Evolutionary conservation across 345 rosid genomes (phyloP), one percentile per base, ranked within the genome.

Genomic region (Trapa incisa): DNA sequence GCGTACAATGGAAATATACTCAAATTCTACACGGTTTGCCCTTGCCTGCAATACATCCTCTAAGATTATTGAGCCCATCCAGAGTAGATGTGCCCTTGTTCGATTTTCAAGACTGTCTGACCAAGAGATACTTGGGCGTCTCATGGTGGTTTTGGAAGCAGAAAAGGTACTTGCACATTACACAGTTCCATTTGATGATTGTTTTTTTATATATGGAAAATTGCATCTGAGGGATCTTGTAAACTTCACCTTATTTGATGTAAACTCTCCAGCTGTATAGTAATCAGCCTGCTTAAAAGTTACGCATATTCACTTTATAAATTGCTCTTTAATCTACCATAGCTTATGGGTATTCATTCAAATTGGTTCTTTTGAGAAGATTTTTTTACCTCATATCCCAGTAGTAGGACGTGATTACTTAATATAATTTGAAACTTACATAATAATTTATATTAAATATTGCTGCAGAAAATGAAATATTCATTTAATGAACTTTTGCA

Each of bases 11-110:
- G 99, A 94, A 80, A 91, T 91, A 71, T 89, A 89, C 72, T 91
- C 99, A 65, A 89, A 85, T 71, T 82, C 99, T 13, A 94, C 97
- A 3, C 91, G 97, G 42, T 94, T 94, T 84, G 96, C 99, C 66
- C 97, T 94, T 70, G 99, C 99, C 33, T 91, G 99, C 76, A 94
- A 91, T 68, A 81, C 84, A 0, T 89, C 96, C 37, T 83, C 96
- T 38, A 94, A 91, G 81, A 80, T 91, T 65, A 94, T 91, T 63
- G 99, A 91, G 79, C 96, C 99, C 47, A 94, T 94, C 78, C 99
- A 94, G 86, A 94, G 99, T 77, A 81, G 99, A 86, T 91, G 99
- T 73, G 97, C 99, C 1, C 77, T 91, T 33, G 97, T 91, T 72
- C 89, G 96, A 45, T 94, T 94, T 83, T 89, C 97, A 69, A 87